Evolutionary conservation across 176 grass and related monocot species (phyloP).

Genomic region (Hyparrhenia diplandra): DNA sequence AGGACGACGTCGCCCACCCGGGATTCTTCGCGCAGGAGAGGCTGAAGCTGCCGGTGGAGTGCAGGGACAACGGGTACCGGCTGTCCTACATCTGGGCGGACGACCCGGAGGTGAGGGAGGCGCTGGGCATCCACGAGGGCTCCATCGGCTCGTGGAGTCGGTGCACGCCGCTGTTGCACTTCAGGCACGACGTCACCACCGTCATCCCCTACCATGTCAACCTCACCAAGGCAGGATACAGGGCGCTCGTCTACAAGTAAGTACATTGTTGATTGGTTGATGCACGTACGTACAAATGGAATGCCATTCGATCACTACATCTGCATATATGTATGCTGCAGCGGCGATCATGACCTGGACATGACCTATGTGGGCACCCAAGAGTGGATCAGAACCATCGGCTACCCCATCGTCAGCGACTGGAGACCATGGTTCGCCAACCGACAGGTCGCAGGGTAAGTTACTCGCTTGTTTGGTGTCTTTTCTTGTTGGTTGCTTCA

Average conservation of each 20-base stretch:
- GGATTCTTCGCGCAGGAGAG: background rate
- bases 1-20: background rate
- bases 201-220: slow-evolving; percentile 38
- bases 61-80: slow-evolving; percentile 49
- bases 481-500: background rate
- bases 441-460: slow-evolving; percentile 48
- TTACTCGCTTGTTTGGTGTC: background rate
- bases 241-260: slow-evolving; percentile 61
- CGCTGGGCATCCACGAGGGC: slow-evolving; percentile 48
- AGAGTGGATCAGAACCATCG: slow-evolving; percentile 45
- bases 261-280: too few relatives aligned
- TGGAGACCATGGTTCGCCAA: slow-evolving; percentile 57
- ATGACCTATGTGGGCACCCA: slow-evolving; percentile 49
- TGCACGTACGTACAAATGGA: too few relatives aligned
- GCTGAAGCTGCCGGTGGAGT: slow-evolving; percentile 27
- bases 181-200: slow-evolving; percentile 37
- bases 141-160: slow-evolving; percentile 37
- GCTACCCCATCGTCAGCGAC: slow-evolving; percentile 28
- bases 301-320: too few relatives aligned
- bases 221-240: slow-evolving; percentile 49
- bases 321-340: background rate
- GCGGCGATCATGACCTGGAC: slow-evolving; percentile 47
- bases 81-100: slow-evolving; percentile 64
- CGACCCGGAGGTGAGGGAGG: slow-evolving; percentile 35
- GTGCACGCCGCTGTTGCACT: background rate